Evolutionary conservation across 2,329 filamentous ascomycete species (phyloP).

Genomic region (Aspergillus aculeatinus): DNA sequence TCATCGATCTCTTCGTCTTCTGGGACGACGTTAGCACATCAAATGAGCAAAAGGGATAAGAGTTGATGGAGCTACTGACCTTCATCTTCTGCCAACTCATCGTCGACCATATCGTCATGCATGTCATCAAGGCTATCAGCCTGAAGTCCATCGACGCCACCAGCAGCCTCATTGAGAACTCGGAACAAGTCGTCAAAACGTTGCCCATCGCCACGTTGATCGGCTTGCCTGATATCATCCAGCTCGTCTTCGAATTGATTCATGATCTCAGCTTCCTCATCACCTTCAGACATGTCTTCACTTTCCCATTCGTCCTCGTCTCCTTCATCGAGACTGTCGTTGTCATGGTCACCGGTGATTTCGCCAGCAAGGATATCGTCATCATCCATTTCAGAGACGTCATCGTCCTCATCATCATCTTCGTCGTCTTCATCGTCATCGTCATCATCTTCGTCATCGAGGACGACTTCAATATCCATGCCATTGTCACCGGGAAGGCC

Average conservation of each 20-base stretch:
- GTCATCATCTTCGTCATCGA: constrained; percentile 70
- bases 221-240: constrained; percentile 41
- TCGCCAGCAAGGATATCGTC: constrained; percentile 54
- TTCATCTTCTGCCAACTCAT: constrained; percentile 60
- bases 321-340: constrained; percentile 48
- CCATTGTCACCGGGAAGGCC: constrained; percentile 61
- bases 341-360: constrained; percentile 57
- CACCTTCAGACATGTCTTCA: constrained; percentile 49
- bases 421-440: constrained; percentile 65
- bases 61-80: constrained; percentile 38
- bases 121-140: constrained; percentile 50
- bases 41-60: background rate
- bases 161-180: constrained; percentile 42
- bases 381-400: constrained; percentile 61
- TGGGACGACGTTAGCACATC: constrained; percentile 40
- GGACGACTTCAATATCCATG: constrained; percentile 81
- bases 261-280: constrained; percentile 47
- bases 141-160: constrained; percentile 45
- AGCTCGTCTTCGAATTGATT: constrained; percentile 45
- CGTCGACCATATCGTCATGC: constrained; percentile 49
- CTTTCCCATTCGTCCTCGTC: constrained; percentile 53
- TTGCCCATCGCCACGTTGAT: constrained; percentile 43
- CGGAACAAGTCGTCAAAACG: constrained; percentile 49
- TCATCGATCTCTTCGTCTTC: constrained; percentile 58
- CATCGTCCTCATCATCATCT: constrained; percentile 58